A percentile compares a stretch with the other conserved stretches of the same genome.
Conservation (phyloP, 1,284 basidiomycete species). For the Stereum hirsutum region DNA sequence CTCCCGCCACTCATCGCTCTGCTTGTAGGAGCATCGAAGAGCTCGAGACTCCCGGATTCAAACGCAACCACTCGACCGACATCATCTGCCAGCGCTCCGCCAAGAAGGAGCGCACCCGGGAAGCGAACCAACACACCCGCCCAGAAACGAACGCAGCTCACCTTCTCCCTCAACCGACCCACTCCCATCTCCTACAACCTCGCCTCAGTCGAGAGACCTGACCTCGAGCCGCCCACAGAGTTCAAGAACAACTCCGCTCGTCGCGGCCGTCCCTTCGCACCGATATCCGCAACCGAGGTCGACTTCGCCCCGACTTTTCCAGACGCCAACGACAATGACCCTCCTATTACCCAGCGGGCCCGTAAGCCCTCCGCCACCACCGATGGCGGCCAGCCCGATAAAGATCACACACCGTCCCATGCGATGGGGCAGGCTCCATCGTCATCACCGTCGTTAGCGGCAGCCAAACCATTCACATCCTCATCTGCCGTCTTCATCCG, state of each 20-base stretch:
- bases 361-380: constrained; percentile 23
- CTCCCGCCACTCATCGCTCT: constrained; percentile 1
- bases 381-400: constrained; percentile 9
- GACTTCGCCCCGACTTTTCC: constrained; percentile 11
- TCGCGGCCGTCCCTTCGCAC: constrained; percentile 28
- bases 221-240: constrained; percentile 56
- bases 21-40: constrained; percentile 78
- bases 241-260: constrained; percentile 42
- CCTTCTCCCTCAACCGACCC: constrained; percentile 70
- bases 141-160: constrained; percentile 79
- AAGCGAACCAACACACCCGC: constrained; percentile 50
- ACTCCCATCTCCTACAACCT: constrained; percentile 33
- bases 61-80: constrained; percentile 61
- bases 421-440: too few relatives aligned
- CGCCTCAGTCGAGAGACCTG: constrained; percentile 47
- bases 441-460: too few relatives aligned
- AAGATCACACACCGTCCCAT: too few relatives aligned
- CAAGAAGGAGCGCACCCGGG: constrained; percentile 71
- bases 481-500: too few relatives aligned
- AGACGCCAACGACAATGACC: constrained; percentile 20
- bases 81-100: constrained; percentile 68
- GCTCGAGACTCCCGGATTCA: constrained; percentile 71
- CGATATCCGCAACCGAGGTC: constrained; percentile 19
- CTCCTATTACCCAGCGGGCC: constrained; percentile 28
- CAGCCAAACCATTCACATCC: too few relatives aligned